Evolutionary conservation across 345 rosid genomes (phyloP), one percentile per base, ranked within the genome.

Genomic region (Hevea brasiliensis): DNA sequence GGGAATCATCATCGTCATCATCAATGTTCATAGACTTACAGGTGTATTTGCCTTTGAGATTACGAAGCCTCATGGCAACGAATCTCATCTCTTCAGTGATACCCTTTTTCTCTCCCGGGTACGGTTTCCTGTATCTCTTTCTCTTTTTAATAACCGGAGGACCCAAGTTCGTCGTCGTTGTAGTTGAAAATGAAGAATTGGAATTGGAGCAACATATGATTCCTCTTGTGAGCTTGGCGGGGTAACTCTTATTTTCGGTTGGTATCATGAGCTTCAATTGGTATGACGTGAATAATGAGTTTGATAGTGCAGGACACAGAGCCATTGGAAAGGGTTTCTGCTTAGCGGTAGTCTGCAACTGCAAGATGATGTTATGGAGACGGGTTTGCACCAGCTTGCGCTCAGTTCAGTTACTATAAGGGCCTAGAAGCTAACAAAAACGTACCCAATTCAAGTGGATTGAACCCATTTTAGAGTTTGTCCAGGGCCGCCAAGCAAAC

Each of bases 61-160:
- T 92, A 57, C 95, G 95, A 72, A 92, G 92, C 77, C 87, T 82
- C 98, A 90, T 89, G 11, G 98, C 95, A 14, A 94, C 95, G 76
- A 94, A 94, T 78, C 97, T 87, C 97, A 94, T 89, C 84, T 94
- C 98, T 84, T 87, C 95, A 17, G 97, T 88, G 57, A 92, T 92
- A 2, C 98, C 98, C 63, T 80, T 73, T 81, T 42, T 80, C 82
- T 94, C 98, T 47, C 98, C 98, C n/a, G 97, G 98, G 77, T 81
- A 85, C 23, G 73, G 87, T 78, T 88, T 90, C 77, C 97, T 81
- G 82, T 88, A 84, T 81, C 90, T 81, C 74, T 78, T 86, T 75
- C 93, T 84, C 83, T 85, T 92, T 81, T 74, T 87, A 23, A 76
- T 68, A 74, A 81, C 82, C 13, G 75, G 81, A 13, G 80, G 83